Base-by-base conservation (phyloP, 2,329 filamentous ascomycete genomes). In the Pseudohalonectria lignicola region DNA sequence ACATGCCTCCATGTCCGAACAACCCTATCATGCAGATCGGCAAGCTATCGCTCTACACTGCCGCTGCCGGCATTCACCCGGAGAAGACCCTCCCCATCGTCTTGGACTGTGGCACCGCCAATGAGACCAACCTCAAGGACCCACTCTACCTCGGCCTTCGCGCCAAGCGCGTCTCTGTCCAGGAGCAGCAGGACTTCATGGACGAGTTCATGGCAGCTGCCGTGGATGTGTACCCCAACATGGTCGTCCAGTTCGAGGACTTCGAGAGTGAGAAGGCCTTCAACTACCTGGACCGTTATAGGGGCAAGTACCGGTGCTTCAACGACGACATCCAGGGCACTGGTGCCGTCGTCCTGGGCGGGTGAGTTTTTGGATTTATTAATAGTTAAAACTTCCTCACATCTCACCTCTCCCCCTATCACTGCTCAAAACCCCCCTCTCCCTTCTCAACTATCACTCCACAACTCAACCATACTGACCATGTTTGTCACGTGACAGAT, bases 321-420 rank as follows among this genome's bases (percentile, higher is more conserved):
- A 96, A 96, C 61, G 92, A 96, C 55, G 90, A 98, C 57, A 92
- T 98, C 55, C 90, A 96, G 68, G 90, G 90, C 48, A 96, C 92
- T 50, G 92, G 92, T 50, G 87, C 90, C 45, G 92, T 98, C 53
- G 87, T 96, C 44, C 74, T 95, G 39, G 90, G 76, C 46, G 90
- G 90, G 69, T n/a, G n/a, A n/a, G n/a, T n/a, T n/a, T n/a, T n/a
- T n/a, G n/a, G n/a, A n/a, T n/a, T n/a, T n/a, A n/a, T n/a, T n/a
- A n/a, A n/a, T n/a, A n/a, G n/a, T n/a, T n/a, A n/a, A n/a, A n/a
- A n/a, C n/a, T n/a, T n/a, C n/a, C n/a, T n/a, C n/a, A n/a, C 77
- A 61, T 57, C 69, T 57, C 19, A 38, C 33, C 4, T 16, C 23
- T 36, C 18, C 37, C n/a, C 5, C 9, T 13, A 17, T n/a, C 8